These are phyloP conservation scores for Amphichorda felina DNA, from an alignment of 2,329 filamentous ascomycete species.

Conservation along the genomic window DNA sequence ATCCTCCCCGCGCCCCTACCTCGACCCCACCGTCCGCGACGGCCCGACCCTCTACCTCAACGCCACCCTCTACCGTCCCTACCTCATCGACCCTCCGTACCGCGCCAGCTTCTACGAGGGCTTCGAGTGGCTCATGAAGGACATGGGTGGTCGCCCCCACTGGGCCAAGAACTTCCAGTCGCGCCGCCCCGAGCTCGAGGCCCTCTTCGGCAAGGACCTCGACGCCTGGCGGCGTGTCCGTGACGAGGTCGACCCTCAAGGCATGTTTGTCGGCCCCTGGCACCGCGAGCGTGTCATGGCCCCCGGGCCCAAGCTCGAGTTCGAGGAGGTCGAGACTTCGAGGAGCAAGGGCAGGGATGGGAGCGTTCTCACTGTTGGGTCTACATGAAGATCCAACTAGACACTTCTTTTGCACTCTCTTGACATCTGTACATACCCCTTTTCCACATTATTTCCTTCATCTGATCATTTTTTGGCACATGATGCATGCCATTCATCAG, in stretches of 20 bases:
- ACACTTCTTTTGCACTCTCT: neutral
- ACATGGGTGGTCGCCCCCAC: constrained; percentile 71
- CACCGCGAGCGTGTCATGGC: constrained; percentile 57
- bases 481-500: too few species aligned
- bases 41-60: constrained; percentile 80
- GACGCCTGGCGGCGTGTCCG: constrained; percentile 56
- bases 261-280: constrained; percentile 88
- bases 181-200: constrained; percentile 46
- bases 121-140: constrained; percentile 84
- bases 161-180: constrained; percentile 86
- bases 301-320: constrained; percentile 16
- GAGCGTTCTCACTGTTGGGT: constrained; percentile 10
- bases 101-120: constrained; percentile 71
- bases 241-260: constrained; percentile 61
- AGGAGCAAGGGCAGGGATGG: constrained; percentile 11
- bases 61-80: constrained; percentile 78
- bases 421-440: neutral
- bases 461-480: neutral
- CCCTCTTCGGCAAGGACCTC: constrained; percentile 59
- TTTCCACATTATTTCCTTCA: neutral
- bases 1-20: constrained; percentile 23
- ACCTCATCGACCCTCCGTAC: constrained; percentile 66
- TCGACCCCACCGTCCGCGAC: constrained; percentile 59
- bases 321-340: constrained; percentile 23
- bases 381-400: neutral